Conservation (phyloP, 1,139 yeast genomes). For the Suhomyces ambrosiae region DNA sequence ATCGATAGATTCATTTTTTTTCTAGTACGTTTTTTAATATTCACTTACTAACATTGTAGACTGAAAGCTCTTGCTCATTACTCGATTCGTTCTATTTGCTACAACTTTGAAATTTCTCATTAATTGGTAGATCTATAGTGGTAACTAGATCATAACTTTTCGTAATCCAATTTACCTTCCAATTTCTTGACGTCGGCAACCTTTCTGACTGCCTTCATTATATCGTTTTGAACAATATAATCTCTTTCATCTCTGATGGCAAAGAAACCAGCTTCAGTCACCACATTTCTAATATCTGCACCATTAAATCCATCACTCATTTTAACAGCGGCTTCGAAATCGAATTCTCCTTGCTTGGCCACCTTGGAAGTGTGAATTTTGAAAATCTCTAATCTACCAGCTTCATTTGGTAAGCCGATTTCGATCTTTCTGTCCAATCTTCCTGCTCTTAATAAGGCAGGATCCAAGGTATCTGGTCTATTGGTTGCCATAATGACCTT, state of each 20-base stretch:
- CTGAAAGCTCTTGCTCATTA: no score
- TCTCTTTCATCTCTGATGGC: conserved; percentile 98
- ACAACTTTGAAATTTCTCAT: no score
- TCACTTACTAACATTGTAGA: no score
- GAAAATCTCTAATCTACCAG: conserved; percentile 91
- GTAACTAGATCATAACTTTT: conserved; percentile 67
- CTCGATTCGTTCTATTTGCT: no score
- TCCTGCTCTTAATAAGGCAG: conserved; percentile 98
- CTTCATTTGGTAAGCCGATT: conserved; percentile 95
- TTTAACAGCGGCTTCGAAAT: conserved; percentile 94
- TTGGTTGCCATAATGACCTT: conserved; percentile 99
- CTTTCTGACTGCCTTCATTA: conserved; percentile 97
- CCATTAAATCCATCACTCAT: conserved; percentile 99
- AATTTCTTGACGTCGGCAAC: conserved; percentile 96
- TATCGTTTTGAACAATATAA: conserved; percentile 86
- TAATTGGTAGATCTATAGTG: no score
- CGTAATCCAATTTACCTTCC: conserved; percentile 94
- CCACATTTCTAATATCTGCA: conserved; percentile 96
- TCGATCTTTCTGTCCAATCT: conserved; percentile 97
- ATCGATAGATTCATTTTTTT: no score
- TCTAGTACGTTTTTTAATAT: no score
- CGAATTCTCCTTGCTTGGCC: conserved; percentile 92
- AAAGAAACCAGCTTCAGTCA: conserved; percentile 98
- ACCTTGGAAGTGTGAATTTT: conserved; percentile 90
- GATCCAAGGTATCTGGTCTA: conserved; percentile 97